A percentile compares a stretch with the other conserved stretches of the same genome.
Conservation (phyloP, 208 protist genomes). For the Acanthamoeba culbertsoni region DNA sequence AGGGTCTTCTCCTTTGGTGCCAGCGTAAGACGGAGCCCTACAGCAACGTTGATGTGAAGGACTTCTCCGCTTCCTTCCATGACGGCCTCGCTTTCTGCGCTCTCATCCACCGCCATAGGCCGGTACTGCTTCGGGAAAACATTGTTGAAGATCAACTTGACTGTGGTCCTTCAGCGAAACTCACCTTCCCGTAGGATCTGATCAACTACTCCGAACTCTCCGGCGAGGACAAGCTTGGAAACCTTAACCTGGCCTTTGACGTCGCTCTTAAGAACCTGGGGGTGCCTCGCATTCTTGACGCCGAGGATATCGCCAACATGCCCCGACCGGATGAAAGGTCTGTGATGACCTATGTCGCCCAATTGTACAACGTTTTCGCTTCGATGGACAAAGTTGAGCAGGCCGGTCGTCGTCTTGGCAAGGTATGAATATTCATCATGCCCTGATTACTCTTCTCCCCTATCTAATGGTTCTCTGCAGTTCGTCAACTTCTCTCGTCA, state of each 20-base stretch:
- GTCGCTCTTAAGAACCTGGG: conserved; percentile 78
- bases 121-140: conserved; percentile 40
- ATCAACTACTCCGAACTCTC: conserved; percentile 37
- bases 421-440: not conserved
- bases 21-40: conserved; percentile 82
- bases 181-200: not conserved
- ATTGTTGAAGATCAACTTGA: not conserved
- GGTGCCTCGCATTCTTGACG: conserved; percentile 81
- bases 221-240: conserved; percentile 66
- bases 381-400: conserved; percentile 60
- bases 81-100: conserved; percentile 79
- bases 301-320: conserved; percentile 77
- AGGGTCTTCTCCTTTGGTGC: conserved; percentile 79
- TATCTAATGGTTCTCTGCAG: not conserved
- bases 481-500: conserved; percentile 48
- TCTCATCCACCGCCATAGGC: conserved; percentile 73
- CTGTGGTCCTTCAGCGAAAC: not conserved
- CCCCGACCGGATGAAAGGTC: conserved; percentile 80
- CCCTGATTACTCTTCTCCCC: not conserved
- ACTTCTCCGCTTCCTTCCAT: conserved; percentile 79
- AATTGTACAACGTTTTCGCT: conserved; percentile 78
- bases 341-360: conserved; percentile 86
- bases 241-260: conserved; percentile 83
- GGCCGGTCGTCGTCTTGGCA: conserved; percentile 64
- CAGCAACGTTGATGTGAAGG: conserved; percentile 77